phyloP scores from a whole-genome alignment of 768 basidiomycete genomes.

The Termitomyces sp. region DNA sequence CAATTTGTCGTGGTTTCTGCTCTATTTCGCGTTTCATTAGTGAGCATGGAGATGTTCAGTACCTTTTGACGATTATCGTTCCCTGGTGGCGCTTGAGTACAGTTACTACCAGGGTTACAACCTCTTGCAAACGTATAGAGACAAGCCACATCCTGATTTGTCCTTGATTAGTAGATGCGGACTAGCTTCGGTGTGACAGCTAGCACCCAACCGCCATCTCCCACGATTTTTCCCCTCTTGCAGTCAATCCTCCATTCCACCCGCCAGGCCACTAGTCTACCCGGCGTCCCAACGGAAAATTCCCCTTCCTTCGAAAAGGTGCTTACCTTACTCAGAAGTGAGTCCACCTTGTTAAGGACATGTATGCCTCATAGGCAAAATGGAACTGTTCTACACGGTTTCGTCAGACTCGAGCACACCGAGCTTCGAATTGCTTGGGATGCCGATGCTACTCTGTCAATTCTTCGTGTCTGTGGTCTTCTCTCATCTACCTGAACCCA shows the following conservation, averaged over 20 bases:
- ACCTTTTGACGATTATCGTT: neutral
- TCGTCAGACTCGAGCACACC: neutral
- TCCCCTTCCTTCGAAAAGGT: neutral
- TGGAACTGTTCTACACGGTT: neutral
- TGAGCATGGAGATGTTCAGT: neutral
- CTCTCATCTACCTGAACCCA: neutral
- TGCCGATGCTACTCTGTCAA: neutral
- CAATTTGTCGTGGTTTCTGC: neutral
- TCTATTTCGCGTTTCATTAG: neutral
- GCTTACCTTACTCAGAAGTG: neutral
- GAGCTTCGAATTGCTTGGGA: neutral
- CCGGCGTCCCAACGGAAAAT: neutral
- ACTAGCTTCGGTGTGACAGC: neutral
- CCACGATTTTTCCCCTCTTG: neutral
- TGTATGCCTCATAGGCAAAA: neutral
- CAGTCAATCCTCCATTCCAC: neutral
- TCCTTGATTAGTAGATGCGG: neutral
- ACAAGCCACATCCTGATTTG: too few relatives aligned
- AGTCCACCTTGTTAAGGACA: neutral
- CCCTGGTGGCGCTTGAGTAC: neutral
- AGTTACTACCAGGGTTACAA: neutral
- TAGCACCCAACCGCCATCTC: neutral
- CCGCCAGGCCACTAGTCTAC: neutral
- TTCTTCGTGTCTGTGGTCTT: neutral
- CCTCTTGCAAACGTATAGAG: too few relatives aligned